phyloP scores from a whole-genome alignment of 106 monocot genomes.

The Vanilla planifolia region DNA sequence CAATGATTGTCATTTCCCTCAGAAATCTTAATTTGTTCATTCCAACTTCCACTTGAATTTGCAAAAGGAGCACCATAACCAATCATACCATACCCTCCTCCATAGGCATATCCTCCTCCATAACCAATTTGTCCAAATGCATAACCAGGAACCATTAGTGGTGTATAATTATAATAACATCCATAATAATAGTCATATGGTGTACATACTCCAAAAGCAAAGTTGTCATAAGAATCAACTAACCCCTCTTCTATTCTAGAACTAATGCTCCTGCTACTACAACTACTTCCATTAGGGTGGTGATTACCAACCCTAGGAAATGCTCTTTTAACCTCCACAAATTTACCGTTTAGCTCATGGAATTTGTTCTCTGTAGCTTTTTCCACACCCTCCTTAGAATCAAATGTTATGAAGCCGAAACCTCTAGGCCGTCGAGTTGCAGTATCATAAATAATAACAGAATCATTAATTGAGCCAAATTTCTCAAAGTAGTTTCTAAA shows the following conservation, averaged over 20 bases:
- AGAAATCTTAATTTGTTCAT: conserved; percentile 15
- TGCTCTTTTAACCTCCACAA: conserved; percentile 82
- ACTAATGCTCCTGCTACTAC: conserved; percentile 6
- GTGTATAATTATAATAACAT: conserved; percentile 14
- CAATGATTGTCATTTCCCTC: conserved; percentile 19
- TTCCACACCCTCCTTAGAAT: conserved; percentile 57
- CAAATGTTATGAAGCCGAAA: conserved; percentile 84
- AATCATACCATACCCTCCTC: conserved; percentile 25
- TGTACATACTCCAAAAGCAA: conserved; percentile 19
- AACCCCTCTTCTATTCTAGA: conserved; percentile 8
- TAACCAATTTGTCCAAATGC: conserved; percentile 17
- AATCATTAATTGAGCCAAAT: conserved; percentile 62
- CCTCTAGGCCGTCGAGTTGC: conserved; percentile 54
- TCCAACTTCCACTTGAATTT: conserved; percentile 18
- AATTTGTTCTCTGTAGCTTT: conserved; percentile 37
- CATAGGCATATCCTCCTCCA: conserved; percentile 27
- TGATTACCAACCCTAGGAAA: conserved; percentile 43
- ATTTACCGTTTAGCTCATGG: conserved; percentile 61
- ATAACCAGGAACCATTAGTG: conserved; percentile 18
- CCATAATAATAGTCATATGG: conserved; percentile 24
- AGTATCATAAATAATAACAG: conserved; percentile 59
- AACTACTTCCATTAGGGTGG: conserved; percentile 8
- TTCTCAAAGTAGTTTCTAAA: conserved; percentile 54
- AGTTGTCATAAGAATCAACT: conserved; percentile 13
- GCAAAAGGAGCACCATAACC: conserved; percentile 23